phyloP scores from a whole-genome alignment of 345 rosid species.

The rapeseed (Brassica napus) region DNA sequence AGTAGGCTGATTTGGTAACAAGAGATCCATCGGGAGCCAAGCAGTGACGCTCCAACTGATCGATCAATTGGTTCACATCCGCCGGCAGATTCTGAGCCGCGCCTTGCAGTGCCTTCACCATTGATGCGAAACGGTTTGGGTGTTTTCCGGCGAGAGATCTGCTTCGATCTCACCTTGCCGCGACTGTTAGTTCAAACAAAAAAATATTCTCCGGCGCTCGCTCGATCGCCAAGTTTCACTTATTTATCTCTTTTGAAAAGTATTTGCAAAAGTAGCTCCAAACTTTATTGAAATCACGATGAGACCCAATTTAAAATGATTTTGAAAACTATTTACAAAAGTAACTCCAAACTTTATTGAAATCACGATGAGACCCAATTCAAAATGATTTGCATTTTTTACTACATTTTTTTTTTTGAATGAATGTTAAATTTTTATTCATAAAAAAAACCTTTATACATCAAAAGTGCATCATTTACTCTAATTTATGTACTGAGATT shows the following conservation, averaged over 20 bases:
- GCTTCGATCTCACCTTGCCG: slow-evolving; percentile 22
- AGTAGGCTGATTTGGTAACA: slow-evolving; percentile 79
- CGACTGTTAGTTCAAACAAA: slow-evolving; percentile 21
- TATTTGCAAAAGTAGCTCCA: slow-evolving; percentile 1
- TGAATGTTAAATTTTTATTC: too few species aligned
- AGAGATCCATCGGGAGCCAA: slow-evolving; percentile 95
- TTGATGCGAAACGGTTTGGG: slow-evolving; percentile 22
- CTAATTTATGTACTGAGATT: too few species aligned
- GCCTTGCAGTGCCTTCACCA: slow-evolving; percentile 64
- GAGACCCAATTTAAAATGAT: background rate
- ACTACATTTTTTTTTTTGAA: too few species aligned
- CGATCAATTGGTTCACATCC: slow-evolving; percentile 76
- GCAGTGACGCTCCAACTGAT: slow-evolving; percentile 97
- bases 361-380: background rate
- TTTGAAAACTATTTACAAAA: background rate
- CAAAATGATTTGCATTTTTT: background rate
- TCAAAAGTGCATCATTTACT: too few species aligned
- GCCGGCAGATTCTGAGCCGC: slow-evolving; percentile 71
- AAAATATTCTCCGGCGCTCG: background rate
- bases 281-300: background rate
- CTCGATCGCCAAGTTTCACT: background rate
- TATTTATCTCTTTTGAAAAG: background rate
- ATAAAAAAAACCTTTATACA: too few species aligned
- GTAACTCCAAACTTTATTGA: background rate
- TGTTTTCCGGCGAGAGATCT: slow-evolving; percentile 33